These are phyloP conservation scores for Benincasa hispida DNA, from an alignment of 306 rosid species.

Conservation along the genomic window DNA sequence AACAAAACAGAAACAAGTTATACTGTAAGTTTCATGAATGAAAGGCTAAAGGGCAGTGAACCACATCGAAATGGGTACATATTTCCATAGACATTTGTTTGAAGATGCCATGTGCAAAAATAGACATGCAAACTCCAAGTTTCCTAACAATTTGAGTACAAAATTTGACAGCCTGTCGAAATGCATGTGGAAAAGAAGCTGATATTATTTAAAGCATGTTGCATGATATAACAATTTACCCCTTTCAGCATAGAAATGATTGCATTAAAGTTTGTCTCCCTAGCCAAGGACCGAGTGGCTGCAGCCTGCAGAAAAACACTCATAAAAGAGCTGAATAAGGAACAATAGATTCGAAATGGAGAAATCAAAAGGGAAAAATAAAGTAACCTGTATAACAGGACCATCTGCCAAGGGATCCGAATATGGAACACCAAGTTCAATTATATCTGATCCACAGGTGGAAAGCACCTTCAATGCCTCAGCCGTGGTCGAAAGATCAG, in stretches of 20 bases:
- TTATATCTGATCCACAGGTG: constrained; percentile 78
- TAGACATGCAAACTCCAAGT: neutral
- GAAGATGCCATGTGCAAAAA: neutral
- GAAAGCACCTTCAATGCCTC: constrained; percentile 85
- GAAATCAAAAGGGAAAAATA: neutral
- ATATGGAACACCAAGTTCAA: constrained; percentile 84
- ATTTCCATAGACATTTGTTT: neutral
- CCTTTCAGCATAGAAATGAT: constrained; percentile 70
- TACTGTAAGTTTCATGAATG: neutral
- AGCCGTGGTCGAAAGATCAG: constrained; percentile 76
- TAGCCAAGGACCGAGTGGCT: constrained; percentile 70
- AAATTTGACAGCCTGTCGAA: constrained; percentile 2
- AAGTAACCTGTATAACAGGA: constrained; percentile 84
- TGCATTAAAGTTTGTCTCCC: constrained; percentile 54
- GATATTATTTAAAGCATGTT: neutral
- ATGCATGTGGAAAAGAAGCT: neutral
- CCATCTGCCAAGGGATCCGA: constrained; percentile 98
- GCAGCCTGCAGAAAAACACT: constrained; percentile 58
- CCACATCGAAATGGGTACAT: neutral
- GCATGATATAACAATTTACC: constrained; percentile 25
- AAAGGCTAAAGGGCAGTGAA: neutral
- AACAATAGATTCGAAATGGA: neutral
- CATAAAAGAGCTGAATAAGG: constrained; percentile 4
- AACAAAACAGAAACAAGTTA: constrained; percentile 5
- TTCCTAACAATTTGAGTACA: neutral